Evolutionary conservation across 345 rosid genomes (phyloP), one percentile per base, ranked within the genome.

Genomic region (Gossypium anomalum): DNA sequence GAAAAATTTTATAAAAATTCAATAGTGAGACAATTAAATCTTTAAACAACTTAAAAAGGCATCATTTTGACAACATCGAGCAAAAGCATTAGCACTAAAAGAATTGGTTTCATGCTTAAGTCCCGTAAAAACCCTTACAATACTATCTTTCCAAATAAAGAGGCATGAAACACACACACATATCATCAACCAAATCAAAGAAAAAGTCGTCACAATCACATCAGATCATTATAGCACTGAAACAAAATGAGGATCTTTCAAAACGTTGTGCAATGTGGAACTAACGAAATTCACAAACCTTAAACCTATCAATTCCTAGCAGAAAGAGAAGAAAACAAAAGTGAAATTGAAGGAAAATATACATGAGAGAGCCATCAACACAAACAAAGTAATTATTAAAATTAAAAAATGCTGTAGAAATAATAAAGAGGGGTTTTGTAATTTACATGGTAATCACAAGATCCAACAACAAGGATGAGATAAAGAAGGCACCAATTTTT

Each of bases 381-480:
- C n/a, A 6, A 73, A 57, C 47, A 7, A 57, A 73, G 48, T 19
- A 29, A 49, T 1, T 6, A 20, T 47, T 14, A 74, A 59, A n/a
- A 72, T n/a, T 20, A 14, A 56, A 53, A 52, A 1, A 62, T 57
- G 74, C 14, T 23, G 62, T 17, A 70, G 41, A 9, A 52, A 65
- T 23, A 27, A 73, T 53, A 19, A 2, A 61, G 61, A 59, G 57
- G 56, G 78, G 70, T 22, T 64, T 34, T 66, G 19, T 7, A 49
- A 12, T 56, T 57, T 82, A 91, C 97, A 71, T 77, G 81, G 79
- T 82, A 86, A 80, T 91, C 87, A 65, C 89, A 92, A 83, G 94
- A 72, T 65, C 98, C 87, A 60, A 88, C 93, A 72, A 92, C 83
- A 19, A 95, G 97, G 84, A 92, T 92, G 80, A 88, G 90, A 70